Evolutionary conservation across 140 eudicot genomes (phyloP).

Genomic region (Anethum foeniculum): DNA sequence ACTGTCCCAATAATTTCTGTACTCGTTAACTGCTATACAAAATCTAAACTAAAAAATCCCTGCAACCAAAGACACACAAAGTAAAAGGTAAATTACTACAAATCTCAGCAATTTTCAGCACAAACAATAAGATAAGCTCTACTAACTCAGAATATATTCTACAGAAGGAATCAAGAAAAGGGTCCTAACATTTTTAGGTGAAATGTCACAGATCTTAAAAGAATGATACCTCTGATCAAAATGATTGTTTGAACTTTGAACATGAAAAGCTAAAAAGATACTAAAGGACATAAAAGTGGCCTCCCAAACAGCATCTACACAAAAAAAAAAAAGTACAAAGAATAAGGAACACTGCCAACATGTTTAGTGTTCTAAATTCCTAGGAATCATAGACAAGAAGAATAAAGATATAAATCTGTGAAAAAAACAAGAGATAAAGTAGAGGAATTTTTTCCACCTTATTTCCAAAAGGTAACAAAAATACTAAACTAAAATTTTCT

Average conservation of each 20-base stretch:
- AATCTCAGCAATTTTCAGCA: neutral
- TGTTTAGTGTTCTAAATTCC: neutral
- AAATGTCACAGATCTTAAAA: neutral
- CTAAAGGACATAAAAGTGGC: conserved; percentile 12
- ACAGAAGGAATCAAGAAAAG: conserved; percentile 7
- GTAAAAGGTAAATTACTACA: neutral
- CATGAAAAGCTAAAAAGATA: neutral
- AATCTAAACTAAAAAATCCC: neutral
- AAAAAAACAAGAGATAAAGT: neutral
- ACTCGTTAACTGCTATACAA: neutral
- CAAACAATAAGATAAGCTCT: conserved; percentile 21
- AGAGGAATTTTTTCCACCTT: neutral
- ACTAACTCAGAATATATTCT: conserved; percentile 22
- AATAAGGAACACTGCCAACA: neutral
- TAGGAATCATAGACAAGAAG: neutral
- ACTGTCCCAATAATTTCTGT: neutral
- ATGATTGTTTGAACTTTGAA: conserved; percentile 20
- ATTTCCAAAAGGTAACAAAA: neutral
- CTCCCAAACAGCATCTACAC: conserved; percentile 25
- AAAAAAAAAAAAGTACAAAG: neutral
- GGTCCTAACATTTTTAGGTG: neutral
- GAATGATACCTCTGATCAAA: conserved; percentile 4
- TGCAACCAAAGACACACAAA: conserved; percentile 11
- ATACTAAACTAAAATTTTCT: neutral
- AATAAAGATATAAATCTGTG: too few species aligned